phyloP scores from a whole-genome alignment of 1,284 basidiomycete genomes.

The Sanghuangporus baumii region DNA sequence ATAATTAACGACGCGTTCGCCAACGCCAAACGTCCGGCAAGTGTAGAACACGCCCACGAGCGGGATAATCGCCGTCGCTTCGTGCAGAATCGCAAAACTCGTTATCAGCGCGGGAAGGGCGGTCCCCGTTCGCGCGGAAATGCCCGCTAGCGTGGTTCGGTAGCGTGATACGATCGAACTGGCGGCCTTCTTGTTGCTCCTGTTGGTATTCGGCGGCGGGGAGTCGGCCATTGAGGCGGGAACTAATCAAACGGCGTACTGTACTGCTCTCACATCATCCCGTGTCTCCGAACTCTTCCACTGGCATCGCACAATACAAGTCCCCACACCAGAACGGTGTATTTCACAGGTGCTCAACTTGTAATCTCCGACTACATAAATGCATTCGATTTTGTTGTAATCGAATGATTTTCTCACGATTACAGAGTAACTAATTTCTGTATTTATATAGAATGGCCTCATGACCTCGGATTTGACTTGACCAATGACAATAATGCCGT shows the following conservation, averaged over 20 bases:
- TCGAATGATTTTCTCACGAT: too few species aligned
- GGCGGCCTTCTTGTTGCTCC: neutral
- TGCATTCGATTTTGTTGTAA: too few species aligned
- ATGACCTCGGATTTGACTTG: neutral
- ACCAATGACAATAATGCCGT: too few species aligned
- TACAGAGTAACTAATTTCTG: too few species aligned
- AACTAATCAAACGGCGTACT: neutral
- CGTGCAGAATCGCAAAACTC: conserved; percentile 84
- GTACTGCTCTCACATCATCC: neutral
- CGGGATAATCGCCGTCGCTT: conserved; percentile 80
- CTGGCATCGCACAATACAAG: too few species aligned
- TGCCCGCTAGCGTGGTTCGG: conserved; percentile 44
- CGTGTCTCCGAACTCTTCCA: too few species aligned
- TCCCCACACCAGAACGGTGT: too few species aligned
- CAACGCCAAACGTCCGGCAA: conserved; percentile 65
- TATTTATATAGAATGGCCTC: too few species aligned
- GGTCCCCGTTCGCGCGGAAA: conserved; percentile 60
- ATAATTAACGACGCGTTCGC: conserved; percentile 55
- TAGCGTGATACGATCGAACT: conserved; percentile 33
- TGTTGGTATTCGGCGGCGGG: neutral
- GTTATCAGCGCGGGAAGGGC: conserved; percentile 73
- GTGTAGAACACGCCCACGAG: conserved; percentile 72
- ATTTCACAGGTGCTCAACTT: too few species aligned
- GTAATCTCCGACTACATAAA: too few species aligned
- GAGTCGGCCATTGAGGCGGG: neutral